Base-by-base conservation (phyloP, 345 rosid genomes). In the Bruguiera gymnorhiza region DNA sequence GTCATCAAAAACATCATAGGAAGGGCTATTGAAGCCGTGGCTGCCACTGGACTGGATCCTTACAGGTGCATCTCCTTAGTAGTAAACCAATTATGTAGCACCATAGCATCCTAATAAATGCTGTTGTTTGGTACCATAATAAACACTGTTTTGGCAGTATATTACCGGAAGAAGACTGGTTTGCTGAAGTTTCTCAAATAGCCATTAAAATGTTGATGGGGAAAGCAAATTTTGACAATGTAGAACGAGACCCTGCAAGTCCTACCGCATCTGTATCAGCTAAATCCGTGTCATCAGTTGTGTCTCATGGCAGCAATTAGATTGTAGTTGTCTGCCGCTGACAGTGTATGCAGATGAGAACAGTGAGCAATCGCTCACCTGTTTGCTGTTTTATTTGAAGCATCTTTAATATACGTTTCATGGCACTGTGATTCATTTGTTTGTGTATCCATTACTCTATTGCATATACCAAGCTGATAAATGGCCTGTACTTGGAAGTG, bases 121-220 rank as follows among this genome's bases (percentile, higher is more conserved):
- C 50, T 43, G 3, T 1, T n/a, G 26, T 36, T 8, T 5, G 15
- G 60, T 63, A 23, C n/a, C 30, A 55, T 65, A 4, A 66, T 46
- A 29, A 67, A 32, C 0, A 21, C 50, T 69, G 27, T 57, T 54
- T 64, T 75, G 58, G 70, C 84, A 89, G 95, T 56, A 79, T 73
- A 27, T 75, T 94, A 80, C 98, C 96, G 5, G 96, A 87, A 75
- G 98, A 94, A 36, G 95, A 94, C 37, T 91, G 98, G 96, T 91
- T 89, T 72, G 96, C 86, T n/a, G 97, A 91, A 72, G 90, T 91
- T 29, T 86, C 95, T 65, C 90, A 89, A 75, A 87, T 89, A 74
- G 98, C 95, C 13, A 89, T 91, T 50, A 89, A 89, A 80, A 87
- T 85, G 87, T 68, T 91, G 70, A 76, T 79, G 3, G 96, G 91